phyloP scores from a whole-genome alignment of 129 eudicot genomes.

The Lonicera japonica region DNA sequence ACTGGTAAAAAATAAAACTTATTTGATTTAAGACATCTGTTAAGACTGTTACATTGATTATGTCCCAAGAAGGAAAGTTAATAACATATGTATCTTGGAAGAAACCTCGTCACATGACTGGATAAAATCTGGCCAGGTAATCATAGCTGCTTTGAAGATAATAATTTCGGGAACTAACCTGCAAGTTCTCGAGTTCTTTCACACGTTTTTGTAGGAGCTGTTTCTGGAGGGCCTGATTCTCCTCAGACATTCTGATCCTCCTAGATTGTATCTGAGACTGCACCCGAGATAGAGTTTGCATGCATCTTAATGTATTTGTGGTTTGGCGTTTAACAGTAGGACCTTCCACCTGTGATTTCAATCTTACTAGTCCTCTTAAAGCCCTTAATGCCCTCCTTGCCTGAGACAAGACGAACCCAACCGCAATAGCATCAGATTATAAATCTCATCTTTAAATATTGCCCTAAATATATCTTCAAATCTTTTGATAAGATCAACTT shows the following conservation, averaged over 20 bases:
- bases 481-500: too few relatives aligned
- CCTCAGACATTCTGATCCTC: conserved; percentile 82
- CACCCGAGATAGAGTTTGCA: conserved; percentile 88
- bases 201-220: conserved; percentile 82
- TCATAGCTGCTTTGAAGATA: background rate
- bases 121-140: too few relatives aligned
- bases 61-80: too few relatives aligned
- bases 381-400: conserved; percentile 86
- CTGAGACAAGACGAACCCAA: conserved; percentile 25
- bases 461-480: too few relatives aligned
- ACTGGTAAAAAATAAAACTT: too few relatives aligned
- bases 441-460: too few relatives aligned
- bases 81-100: too few relatives aligned
- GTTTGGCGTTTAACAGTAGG: conserved; percentile 76
- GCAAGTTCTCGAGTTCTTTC: conserved; percentile 66
- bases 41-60: too few relatives aligned
- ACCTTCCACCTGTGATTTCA: conserved; percentile 80
- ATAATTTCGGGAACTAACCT: conserved; percentile 34
- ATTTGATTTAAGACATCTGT: too few relatives aligned
- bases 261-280: conserved; percentile 80
- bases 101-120: too few relatives aligned
- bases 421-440: background rate
- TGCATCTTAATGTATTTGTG: conserved; percentile 66
- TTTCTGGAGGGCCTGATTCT: conserved; percentile 76
- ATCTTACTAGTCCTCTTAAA: conserved; percentile 80